Percentiles rank a stretch among this genome's conserved stretches.
Evolutionary conservation across 306 rosid genomes (phyloP).

Genomic region (Vigna radiata): DNA sequence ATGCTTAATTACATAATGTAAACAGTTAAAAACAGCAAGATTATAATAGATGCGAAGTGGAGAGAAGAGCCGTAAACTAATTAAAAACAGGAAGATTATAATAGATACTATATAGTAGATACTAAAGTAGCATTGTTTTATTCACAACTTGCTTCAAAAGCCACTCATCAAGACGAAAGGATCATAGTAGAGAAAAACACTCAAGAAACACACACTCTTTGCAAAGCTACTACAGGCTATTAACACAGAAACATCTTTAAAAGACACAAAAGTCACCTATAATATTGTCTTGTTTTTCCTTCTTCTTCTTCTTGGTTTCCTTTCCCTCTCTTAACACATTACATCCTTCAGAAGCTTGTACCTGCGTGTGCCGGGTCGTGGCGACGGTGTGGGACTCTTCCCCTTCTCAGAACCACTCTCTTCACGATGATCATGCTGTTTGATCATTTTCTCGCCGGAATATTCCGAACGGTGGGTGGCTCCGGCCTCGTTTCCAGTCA

Average conservation of each 20-base stretch:
- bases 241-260: constrained; percentile 42
- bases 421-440: constrained; percentile 64
- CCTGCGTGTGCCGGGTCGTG: constrained; percentile 85
- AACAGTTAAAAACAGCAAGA: neutral
- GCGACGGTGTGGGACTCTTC: constrained; percentile 68
- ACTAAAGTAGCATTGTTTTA: constrained; percentile 55
- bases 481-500: constrained; percentile 45
- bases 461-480: constrained; percentile 67
- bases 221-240: constrained; percentile 45
- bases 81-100: neutral
- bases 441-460: constrained; percentile 67
- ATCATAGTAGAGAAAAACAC: constrained; percentile 31
- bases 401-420: constrained; percentile 62
- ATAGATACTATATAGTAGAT: constrained; percentile 30
- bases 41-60: constrained; percentile 23
- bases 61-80: constrained; percentile 44
- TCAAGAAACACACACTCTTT: constrained; percentile 48
- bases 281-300: neutral
- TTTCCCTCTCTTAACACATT: constrained; percentile 64
- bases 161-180: constrained; percentile 22
- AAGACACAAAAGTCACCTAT: constrained; percentile 40
- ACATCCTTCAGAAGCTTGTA: constrained; percentile 99
- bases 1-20: constrained; percentile 11
- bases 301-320: neutral
- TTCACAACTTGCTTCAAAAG: constrained; percentile 60